Percentiles rank a stretch among this genome's conserved stretches.
phyloP scores from a whole-genome alignment of 768 basidiomycete species.

The Podaxis sp. region DNA sequence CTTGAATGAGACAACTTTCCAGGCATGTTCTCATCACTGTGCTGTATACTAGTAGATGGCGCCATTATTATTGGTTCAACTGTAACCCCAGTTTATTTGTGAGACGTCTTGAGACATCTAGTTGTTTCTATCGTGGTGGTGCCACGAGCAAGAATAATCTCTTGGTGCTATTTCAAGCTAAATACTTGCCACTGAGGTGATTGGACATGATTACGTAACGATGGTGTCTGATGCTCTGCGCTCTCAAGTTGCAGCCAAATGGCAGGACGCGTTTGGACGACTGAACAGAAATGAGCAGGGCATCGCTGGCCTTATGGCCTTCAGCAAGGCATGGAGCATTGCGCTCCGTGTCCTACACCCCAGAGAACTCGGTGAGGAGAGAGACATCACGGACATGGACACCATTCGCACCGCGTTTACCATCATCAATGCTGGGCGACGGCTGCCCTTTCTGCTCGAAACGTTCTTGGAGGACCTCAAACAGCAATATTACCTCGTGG shows the following conservation, averaged over 20 bases:
- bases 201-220: neutral
- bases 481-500: constrained; percentile 52
- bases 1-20: no score
- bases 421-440: constrained; percentile 50
- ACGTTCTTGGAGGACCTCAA: constrained; percentile 69
- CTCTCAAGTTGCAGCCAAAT: constrained; percentile 62
- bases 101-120: no score
- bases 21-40: no score
- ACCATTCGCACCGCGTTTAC: constrained; percentile 53
- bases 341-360: constrained; percentile 54
- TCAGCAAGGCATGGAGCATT: constrained; percentile 66
- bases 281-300: constrained; percentile 56
- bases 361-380: neutral
- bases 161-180: no score
- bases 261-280: constrained; percentile 66
- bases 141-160: no score
- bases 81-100: no score
- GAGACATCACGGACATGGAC: constrained; percentile 23
- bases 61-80: no score
- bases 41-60: no score
- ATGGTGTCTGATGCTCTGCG: constrained; percentile 64
- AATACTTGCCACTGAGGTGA: neutral
- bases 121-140: no score
- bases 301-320: constrained; percentile 59
- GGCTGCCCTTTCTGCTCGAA: constrained; percentile 63